Percentiles rank a stretch among this genome's conserved stretches.
These are phyloP conservation scores for Sphaerulina musiva DNA, from an alignment of 2,329 filamentous ascomycete genomes.

Conservation along the genomic window DNA sequence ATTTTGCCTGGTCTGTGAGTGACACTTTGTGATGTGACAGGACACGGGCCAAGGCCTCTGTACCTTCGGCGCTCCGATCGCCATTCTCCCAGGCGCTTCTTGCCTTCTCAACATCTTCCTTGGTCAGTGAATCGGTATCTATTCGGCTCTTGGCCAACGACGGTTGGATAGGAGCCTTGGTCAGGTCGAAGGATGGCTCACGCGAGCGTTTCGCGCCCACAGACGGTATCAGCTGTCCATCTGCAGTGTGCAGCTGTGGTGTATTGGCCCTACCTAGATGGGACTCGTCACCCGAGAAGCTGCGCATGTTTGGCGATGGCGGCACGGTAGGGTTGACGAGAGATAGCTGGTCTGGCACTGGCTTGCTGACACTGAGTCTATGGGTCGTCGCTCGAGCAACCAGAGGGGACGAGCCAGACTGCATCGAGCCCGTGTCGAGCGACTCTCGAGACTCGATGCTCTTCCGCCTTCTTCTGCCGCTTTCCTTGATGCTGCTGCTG, in stretches of 20 bases:
- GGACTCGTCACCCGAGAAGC: constrained; percentile 12
- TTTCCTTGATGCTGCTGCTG: constrained; percentile 13
- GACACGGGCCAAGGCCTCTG: constrained; percentile 28
- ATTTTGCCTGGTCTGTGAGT: constrained; percentile 14
- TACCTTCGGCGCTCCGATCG: constrained; percentile 27
- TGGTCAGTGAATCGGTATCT: constrained; percentile 13
- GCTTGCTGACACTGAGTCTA: constrained; percentile 15
- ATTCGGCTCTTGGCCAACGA: not conserved
- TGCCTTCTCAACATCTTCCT: constrained; percentile 25
- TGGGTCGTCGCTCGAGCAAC: constrained; percentile 12
- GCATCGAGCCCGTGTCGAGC: constrained; percentile 19
- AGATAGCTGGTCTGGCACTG: constrained; percentile 17
- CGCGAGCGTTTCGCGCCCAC: constrained; percentile 8
- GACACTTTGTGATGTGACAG: constrained; percentile 27
- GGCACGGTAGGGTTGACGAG: constrained; percentile 18
- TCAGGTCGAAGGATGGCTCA: constrained; percentile 2
- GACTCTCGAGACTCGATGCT: constrained; percentile 26
- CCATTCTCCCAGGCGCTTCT: constrained; percentile 24
- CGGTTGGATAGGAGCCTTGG: not conserved
- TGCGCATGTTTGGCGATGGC: constrained; percentile 18
- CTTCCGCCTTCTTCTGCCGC: constrained; percentile 21
- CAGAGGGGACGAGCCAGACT: constrained; percentile 14
- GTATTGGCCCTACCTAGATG: constrained; percentile 8
- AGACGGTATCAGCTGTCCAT: constrained; percentile 17
- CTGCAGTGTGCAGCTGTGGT: constrained; percentile 17